Evolutionary conservation across 2,329 filamentous ascomycete species (phyloP).

Genomic region (Aspergillus felis): DNA sequence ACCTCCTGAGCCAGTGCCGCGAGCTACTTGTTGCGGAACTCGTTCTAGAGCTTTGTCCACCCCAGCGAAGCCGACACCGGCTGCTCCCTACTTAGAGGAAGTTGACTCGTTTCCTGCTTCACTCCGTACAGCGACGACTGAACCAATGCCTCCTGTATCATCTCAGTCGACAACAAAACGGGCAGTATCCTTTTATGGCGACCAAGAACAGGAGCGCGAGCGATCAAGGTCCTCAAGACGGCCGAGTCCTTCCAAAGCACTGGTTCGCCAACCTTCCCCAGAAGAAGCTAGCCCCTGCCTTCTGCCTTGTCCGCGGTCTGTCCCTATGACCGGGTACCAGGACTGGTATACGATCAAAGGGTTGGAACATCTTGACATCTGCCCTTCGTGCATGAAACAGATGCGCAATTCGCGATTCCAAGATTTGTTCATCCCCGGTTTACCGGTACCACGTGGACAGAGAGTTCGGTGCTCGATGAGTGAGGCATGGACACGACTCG

Average conservation of each 20-base stretch:
- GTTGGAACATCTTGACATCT: slow-evolving; percentile 71
- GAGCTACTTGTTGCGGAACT: background rate
- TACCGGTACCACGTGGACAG: slow-evolving; percentile 54
- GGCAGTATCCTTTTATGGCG: slow-evolving; percentile 17
- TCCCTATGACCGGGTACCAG: slow-evolving; percentile 58
- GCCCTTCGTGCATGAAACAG: slow-evolving; percentile 70
- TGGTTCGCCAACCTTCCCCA: slow-evolving; percentile 13
- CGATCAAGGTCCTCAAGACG: slow-evolving; percentile 5
- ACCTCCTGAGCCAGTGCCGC: background rate
- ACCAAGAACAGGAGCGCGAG: slow-evolving; percentile 3
- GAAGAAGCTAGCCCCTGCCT: slow-evolving; percentile 37
- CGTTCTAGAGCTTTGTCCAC: background rate
- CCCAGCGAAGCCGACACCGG: background rate
- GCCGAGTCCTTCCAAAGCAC: slow-evolving; percentile 11
- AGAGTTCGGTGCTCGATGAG: slow-evolving; percentile 75
- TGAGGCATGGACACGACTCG: slow-evolving; percentile 76
- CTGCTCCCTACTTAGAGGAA: background rate
- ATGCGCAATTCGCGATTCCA: slow-evolving; percentile 69
- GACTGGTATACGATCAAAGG: slow-evolving; percentile 79
- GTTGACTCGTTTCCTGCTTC: background rate
- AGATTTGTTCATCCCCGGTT: slow-evolving; percentile 60
- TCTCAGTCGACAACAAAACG: slow-evolving; percentile 8
- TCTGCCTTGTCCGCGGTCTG: slow-evolving; percentile 65
- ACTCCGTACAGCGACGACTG: slow-evolving; percentile 7
- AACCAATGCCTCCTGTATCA: slow-evolving; percentile 3